Evolutionary conservation across 805 yeast species (phyloP), one percentile per base, ranked within the genome.

Genomic region (Saccharomycopsis sp.): DNA sequence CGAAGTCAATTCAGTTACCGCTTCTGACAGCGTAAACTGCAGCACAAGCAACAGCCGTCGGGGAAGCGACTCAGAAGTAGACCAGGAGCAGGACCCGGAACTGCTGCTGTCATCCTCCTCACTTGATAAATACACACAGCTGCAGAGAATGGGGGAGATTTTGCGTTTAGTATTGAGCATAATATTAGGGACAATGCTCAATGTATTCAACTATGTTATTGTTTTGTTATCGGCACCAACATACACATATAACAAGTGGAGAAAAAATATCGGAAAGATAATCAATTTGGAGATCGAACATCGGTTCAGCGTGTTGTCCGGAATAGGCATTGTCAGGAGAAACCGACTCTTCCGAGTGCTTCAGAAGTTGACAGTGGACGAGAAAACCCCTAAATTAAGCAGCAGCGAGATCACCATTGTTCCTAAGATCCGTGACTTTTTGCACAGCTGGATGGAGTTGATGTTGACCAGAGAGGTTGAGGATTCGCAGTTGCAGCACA

Each of bases 281-380:
- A 63, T 82, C 1, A 86, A 89, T 1, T 74, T 91, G 75, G 97
- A 93, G 68, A 72, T 91, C 42, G 89, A 89, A 63, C 97, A 93
- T 69, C 75, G 98, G 52, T 79, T 93, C 56, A 87, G 86, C 57
- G 84, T 90, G 57, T 70, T 93, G 69, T 90, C 92, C 67, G 82
- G 86, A 60, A 72, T 90, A 55, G 96, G 97, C 0, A 68, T 92
- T 14, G 71, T 93, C 47, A 83, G 89, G 7, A 84, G 83, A 50
- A 34, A 25, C 35, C 25, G 53, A 29, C 19, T 61, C 19, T 44
- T 61, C 12, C 52, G 51, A 34, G 35, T 75, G 84, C 60, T 72
- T 90, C 58, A 87, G 86, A 65, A 78, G 96, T 72, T 91, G 55
- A 85, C 93, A 38, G 85, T 91, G 55, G 97, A 93, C 71, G 98